Percentiles rank a stretch among this genome's conserved stretches.
These are phyloP conservation scores for Acanthamoeba pearcei DNA, from an alignment of 208 protist genomes.

Conservation along the genomic window DNA sequence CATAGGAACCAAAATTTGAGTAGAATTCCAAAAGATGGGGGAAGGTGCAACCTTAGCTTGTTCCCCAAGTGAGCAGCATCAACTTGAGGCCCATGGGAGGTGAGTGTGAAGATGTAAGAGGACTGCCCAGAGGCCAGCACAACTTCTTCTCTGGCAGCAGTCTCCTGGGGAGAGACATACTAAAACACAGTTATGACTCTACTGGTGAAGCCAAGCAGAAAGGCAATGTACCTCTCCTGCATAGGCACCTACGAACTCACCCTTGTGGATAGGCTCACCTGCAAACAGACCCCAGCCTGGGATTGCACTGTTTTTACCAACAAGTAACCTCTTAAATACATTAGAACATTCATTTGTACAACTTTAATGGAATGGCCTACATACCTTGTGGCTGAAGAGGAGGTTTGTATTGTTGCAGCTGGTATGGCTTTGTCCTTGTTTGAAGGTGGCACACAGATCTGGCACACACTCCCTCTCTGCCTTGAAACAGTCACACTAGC, in stretches of 20 bases:
- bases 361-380: no score
- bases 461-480: not conserved
- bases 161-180: no score
- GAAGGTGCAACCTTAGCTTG: no score
- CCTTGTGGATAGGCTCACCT: not conserved
- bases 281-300: not conserved
- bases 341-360: not conserved
- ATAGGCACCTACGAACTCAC: conserved; percentile 4
- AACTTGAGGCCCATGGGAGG: no score
- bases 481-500: not conserved
- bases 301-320: not conserved
- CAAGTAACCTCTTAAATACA: not conserved
- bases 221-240: not conserved
- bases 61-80: no score
- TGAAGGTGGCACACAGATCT: not conserved
- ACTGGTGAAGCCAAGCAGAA: no score
- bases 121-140: no score
- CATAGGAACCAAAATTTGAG: not conserved
- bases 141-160: no score
- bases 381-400: not conserved
- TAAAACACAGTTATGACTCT: no score
- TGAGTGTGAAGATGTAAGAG: no score
- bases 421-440: not conserved
- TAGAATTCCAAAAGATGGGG: no score
- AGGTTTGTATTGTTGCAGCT: not conserved